These are phyloP conservation scores for Piedraia hortae DNA, from an alignment of 2,329 filamentous ascomycete species.

Conservation along the genomic window DNA sequence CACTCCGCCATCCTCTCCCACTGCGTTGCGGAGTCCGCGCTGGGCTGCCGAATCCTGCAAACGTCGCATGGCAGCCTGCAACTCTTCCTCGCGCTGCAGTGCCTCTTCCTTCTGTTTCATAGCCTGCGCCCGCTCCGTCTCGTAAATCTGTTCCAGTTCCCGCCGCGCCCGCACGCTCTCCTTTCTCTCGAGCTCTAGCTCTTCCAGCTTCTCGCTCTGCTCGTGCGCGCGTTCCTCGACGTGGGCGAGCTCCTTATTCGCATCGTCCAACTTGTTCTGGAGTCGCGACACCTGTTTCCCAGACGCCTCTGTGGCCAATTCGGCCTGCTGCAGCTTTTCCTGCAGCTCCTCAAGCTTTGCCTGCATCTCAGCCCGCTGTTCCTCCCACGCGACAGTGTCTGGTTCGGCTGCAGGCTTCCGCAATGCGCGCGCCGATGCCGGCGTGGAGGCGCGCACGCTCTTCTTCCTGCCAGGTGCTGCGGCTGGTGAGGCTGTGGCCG, in stretches of 20 bases:
- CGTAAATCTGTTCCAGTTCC: conserved; percentile 80
- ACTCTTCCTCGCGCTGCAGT: conserved; percentile 57
- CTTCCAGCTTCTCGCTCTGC: conserved; percentile 56
- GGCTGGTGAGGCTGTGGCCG: conserved; percentile 4
- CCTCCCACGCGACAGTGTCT: conserved; percentile 13
- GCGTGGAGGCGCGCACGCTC: conserved; percentile 34
- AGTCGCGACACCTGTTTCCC: conserved; percentile 66
- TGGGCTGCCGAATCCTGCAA: conserved; percentile 73
- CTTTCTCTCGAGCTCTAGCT: conserved; percentile 57
- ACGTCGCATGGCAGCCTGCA: conserved; percentile 70
- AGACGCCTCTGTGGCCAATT: conserved; percentile 39
- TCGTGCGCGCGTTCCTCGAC: conserved; percentile 75
- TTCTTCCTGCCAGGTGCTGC: conserved; percentile 19
- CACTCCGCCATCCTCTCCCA: conserved; percentile 21
- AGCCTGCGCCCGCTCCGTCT: conserved; percentile 64
- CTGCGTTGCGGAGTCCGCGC: conserved; percentile 31
- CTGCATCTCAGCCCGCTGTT: conserved; percentile 52
- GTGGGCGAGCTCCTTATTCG: conserved; percentile 53
- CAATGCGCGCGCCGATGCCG: conserved; percentile 46
- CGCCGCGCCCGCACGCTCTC: conserved; percentile 60
- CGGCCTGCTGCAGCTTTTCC: conserved; percentile 54
- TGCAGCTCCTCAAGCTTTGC: conserved; percentile 63
- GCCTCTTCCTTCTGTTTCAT: conserved; percentile 83
- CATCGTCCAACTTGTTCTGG: conserved; percentile 65
- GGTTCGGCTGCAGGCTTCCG: conserved; percentile 21